A percentile compares a stretch with the other conserved stretches of the same genome.
Conservation (phyloP, 2,329 filamentous ascomycete species). For the Paecilomyces formosus region DNA sequence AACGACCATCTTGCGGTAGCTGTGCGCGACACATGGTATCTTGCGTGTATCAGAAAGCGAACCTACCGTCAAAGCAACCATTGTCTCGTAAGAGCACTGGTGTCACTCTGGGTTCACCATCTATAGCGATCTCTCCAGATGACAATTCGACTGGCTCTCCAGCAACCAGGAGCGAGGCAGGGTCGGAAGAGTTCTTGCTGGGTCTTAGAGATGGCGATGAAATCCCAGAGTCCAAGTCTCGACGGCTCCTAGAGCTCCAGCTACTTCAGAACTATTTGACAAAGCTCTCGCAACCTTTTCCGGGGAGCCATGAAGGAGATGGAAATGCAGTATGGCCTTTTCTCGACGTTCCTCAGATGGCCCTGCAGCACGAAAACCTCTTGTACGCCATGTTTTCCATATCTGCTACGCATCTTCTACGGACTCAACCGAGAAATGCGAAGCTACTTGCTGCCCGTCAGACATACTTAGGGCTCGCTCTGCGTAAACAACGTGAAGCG, state of each 20-base stretch:
- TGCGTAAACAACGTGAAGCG: background rate
- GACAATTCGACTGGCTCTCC: background rate
- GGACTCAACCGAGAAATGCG: background rate
- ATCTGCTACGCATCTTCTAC: background rate
- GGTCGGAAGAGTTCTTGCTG: background rate
- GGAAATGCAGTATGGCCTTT: background rate
- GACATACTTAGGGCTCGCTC: background rate
- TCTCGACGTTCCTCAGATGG: background rate
- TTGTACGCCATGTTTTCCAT: background rate
- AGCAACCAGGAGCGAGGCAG: background rate
- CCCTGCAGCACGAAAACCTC: background rate
- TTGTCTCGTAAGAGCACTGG: background rate
- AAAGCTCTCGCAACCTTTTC: background rate
- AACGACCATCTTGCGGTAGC: background rate
- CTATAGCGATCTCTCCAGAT: background rate
- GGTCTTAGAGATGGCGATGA: background rate
- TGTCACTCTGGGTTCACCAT: background rate
- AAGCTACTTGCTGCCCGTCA: background rate
- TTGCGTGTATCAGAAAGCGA: background rate
- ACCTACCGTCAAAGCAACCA: background rate
- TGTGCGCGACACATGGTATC: background rate
- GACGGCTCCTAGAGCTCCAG: background rate
- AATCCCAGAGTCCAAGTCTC: background rate
- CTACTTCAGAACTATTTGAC: background rate
- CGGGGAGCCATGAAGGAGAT: background rate